A percentile compares a stretch with the other conserved stretches of the same genome.
phyloP scores from a whole-genome alignment of 2,329 filamentous ascomycete species.

The Graphilbum sp. region DNA sequence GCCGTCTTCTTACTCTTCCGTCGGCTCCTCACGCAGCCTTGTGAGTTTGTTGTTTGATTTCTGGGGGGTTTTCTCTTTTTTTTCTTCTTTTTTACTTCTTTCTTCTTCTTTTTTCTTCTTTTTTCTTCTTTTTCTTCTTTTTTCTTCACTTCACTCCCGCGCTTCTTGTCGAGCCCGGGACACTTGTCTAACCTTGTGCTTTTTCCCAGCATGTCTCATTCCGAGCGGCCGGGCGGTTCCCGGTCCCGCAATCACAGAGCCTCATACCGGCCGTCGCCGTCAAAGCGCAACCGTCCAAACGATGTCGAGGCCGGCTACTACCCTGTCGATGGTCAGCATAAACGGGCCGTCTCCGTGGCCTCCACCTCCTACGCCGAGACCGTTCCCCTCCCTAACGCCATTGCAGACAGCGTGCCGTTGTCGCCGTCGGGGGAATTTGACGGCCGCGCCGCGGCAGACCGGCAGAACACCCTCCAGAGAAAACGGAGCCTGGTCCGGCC shows the following conservation, averaged over 20 bases:
- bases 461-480: conserved; percentile 34
- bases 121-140: not conserved
- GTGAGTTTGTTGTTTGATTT: too few species aligned
- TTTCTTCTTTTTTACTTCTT: too few species aligned
- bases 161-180: too few species aligned
- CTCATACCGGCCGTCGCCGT: conserved; percentile 51
- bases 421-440: conserved; percentile 23
- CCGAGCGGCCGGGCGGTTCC: conserved; percentile 46
- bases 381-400: too few species aligned
- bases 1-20: too few species aligned
- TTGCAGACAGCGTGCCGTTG: conserved; percentile 38
- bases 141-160: too few species aligned
- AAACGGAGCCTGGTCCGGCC: conserved; percentile 84
- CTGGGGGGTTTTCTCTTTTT: too few species aligned
- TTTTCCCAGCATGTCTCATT: conserved; percentile 51
- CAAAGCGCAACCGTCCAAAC: conserved; percentile 45
- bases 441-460: conserved; percentile 7
- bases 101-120: too few species aligned
- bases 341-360: too few species aligned
- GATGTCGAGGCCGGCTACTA: conserved; percentile 52
- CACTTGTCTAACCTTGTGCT: too few species aligned
- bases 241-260: conserved; percentile 41
- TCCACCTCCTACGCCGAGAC: too few species aligned
- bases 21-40: too few species aligned
- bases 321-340: conserved; percentile 27